These are phyloP conservation scores for Oenanthe sinensis DNA, from an alignment of 129 eudicot species.

Conservation along the genomic window DNA sequence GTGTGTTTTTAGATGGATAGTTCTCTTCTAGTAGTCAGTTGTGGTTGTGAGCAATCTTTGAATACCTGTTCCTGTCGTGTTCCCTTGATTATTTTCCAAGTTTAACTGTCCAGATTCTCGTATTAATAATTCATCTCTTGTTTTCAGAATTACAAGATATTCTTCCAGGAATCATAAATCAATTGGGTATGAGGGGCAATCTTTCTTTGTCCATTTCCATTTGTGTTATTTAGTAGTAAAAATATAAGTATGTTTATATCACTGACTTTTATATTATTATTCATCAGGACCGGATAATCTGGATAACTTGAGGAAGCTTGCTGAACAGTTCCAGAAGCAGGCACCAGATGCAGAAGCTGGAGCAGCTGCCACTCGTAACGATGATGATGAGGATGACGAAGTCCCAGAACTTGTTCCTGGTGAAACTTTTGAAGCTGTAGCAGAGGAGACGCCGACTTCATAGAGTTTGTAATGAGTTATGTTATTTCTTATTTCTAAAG, in stretches of 20 bases:
- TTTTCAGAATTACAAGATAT: slow-evolving; percentile 60
- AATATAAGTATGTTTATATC: neutral
- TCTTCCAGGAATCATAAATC: slow-evolving; percentile 64
- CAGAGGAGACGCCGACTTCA: slow-evolving; percentile 58
- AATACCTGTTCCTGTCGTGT: neutral
- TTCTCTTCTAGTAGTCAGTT: neutral
- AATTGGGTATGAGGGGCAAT: slow-evolving; percentile 48
- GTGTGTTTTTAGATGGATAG: neutral
- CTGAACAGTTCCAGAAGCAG: slow-evolving; percentile 73
- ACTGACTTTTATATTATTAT: neutral
- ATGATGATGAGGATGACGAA: slow-evolving; percentile 75
- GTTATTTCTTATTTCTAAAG: neutral
- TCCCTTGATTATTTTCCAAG: neutral
- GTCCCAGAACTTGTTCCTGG: slow-evolving; percentile 88
- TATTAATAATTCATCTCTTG: neutral
- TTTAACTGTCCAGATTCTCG: neutral
- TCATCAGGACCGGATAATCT: slow-evolving; percentile 74
- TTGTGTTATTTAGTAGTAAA: neutral
- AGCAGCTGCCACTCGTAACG: slow-evolving; percentile 15
- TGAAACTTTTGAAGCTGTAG: slow-evolving; percentile 83
- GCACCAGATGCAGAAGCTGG: slow-evolving; percentile 43
- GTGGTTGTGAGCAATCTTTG: neutral
- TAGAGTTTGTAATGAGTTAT: slow-evolving; percentile 11
- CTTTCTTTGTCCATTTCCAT: neutral
- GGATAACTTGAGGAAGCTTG: slow-evolving; percentile 71